Evolutionary conservation across 2,329 filamentous ascomycete genomes (phyloP).

Genomic region (Chaetoscypha palmicola): DNA sequence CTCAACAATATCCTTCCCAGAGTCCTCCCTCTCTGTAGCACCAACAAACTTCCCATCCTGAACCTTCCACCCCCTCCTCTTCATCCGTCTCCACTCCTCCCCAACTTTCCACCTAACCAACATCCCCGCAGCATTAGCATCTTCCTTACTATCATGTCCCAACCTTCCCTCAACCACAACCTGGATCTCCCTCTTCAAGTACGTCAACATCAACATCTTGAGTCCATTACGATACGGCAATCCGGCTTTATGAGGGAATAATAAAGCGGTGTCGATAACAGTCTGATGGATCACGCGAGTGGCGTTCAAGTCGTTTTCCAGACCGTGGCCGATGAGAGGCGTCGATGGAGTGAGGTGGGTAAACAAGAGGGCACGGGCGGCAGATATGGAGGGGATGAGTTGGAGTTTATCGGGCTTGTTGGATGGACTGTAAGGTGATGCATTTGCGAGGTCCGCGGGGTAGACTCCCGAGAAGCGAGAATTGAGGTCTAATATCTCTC

Average conservation of each 20-base stretch:
- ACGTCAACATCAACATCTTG: conserved; percentile 62
- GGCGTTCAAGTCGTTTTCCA: conserved; percentile 92
- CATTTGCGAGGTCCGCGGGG: conserved; percentile 66
- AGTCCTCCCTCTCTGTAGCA: neutral
- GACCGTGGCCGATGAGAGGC: conserved; percentile 82
- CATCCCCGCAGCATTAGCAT: conserved; percentile 83
- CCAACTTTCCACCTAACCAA: conserved; percentile 66
- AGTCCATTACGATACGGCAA: conserved; percentile 72
- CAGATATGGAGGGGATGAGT: conserved; percentile 68
- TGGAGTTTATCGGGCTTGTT: conserved; percentile 43
- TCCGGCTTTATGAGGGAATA: conserved; percentile 72
- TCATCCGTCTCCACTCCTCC: conserved; percentile 62
- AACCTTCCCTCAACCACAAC: conserved; percentile 40
- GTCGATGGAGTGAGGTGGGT: conserved; percentile 67
- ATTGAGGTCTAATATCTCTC: conserved; percentile 83
- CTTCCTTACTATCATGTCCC: conserved; percentile 90
- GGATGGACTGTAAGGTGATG: conserved; percentile 45
- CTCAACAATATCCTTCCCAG: neutral
- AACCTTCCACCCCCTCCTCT: conserved; percentile 59
- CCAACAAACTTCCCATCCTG: conserved; percentile 38
- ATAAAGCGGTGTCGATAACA: conserved; percentile 76
- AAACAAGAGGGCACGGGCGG: conserved; percentile 72
- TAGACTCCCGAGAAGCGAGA: conserved; percentile 85
- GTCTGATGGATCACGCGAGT: conserved; percentile 77
- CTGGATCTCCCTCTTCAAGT: conserved; percentile 74